Base-by-base conservation (phyloP, 176 grass and related monocot genomes). In the Phoenix roebelenii region DNA sequence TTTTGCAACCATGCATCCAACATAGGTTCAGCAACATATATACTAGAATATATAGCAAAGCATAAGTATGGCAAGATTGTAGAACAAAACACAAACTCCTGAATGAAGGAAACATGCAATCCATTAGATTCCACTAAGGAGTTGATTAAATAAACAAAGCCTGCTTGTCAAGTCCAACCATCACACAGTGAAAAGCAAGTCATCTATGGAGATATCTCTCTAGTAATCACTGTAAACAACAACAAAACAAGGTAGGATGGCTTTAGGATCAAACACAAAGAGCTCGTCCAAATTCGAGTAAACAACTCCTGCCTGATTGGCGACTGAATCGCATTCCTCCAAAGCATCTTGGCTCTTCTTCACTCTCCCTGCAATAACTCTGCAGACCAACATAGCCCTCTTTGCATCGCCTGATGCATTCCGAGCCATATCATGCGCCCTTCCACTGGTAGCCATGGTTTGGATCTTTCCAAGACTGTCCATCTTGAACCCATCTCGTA, bases 331-430 rank as follows among this genome's bases (percentile, higher is more conserved):
- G 63, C n/a, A 57, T 15, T 86, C 76, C 12, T 79, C 76, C 7
- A 22, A n/a, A 53, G 49, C 59, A 54, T 58, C 79, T 53, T 30
- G 22, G 75, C 24, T 32, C 75, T 54, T 81, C 76, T 83, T 85
- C 22, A 98, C 81, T 22, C 79, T 89, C 23, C 94, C 94, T n/a
- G 94, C 87, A 51, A 93, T 77, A 44, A 98, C 94, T 56, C 88
- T 85, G 72, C 94, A 92, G 7, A 98, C 79, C 49, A 98, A 64
- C 88, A 89, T 98, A 0, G 84, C 93, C 50, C 72, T 83, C 73
- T 77, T 83, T 60, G 83, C 81, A 1, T 67, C 32, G 0, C 65
- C 73, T 1, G 63, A 18, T 4, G 18, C 5, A n/a, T 18, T 35
- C 22, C 15, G 55, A 0, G 69, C 81, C 67, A 18, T 76, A 15